Percentiles rank a stretch among this genome's conserved stretches.
Evolutionary conservation across 345 rosid species (phyloP).

Genomic region (Salix udensis): DNA sequence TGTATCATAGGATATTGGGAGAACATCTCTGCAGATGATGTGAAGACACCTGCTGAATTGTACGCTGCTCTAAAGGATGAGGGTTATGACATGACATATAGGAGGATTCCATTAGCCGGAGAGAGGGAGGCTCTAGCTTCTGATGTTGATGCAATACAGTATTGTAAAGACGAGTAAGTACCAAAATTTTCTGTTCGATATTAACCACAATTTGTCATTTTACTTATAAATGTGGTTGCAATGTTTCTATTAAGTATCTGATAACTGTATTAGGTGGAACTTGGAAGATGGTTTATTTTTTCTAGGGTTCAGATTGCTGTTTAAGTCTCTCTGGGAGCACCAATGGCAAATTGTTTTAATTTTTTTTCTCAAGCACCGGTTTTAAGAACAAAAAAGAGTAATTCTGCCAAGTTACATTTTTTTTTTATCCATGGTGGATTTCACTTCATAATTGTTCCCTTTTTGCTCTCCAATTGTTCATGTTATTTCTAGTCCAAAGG

Average conservation of each 20-base stretch:
- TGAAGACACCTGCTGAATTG: conserved; percentile 90
- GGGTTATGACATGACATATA: conserved; percentile 59
- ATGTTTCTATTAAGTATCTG: conserved; percentile 5
- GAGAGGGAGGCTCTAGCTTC: conserved; percentile 89
- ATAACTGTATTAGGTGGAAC: neutral
- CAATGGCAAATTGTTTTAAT: neutral
- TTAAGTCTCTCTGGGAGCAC: neutral
- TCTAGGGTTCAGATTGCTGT: conserved; percentile 1
- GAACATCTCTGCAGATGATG: conserved; percentile 70
- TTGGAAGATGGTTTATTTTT: conserved; percentile 3
- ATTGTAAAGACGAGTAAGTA: conserved; percentile 71
- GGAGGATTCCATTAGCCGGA: conserved; percentile 91
- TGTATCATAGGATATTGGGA: conserved; percentile 93
- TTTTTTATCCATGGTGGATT: neutral
- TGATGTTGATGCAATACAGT: conserved; percentile 81
- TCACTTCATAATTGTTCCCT: neutral
- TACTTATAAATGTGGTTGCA: conserved; percentile 2
- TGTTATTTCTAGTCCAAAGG: neutral
- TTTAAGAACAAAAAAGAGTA: neutral
- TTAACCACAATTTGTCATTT: neutral
- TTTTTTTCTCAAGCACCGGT: neutral
- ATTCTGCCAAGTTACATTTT: neutral
- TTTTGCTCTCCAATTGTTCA: neutral
- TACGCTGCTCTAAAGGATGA: conserved; percentile 67
- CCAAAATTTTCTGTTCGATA: conserved; percentile 6